These are phyloP conservation scores for Didymella arachidicola DNA, from an alignment of 2,329 filamentous ascomycete genomes.

Conservation along the genomic window DNA sequence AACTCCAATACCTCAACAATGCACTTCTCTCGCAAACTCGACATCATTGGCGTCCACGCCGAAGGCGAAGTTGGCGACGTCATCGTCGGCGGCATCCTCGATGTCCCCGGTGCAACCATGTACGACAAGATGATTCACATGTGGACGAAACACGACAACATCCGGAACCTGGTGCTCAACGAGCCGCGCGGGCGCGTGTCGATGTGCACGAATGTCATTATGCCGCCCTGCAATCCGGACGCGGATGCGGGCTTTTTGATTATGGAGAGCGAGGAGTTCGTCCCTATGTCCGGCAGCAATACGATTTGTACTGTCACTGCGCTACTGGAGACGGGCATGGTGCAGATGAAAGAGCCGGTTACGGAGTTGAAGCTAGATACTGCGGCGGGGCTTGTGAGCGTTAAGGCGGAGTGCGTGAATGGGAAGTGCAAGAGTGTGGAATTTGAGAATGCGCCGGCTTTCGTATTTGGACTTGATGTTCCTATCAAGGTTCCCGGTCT, in stretches of 20 bases:
- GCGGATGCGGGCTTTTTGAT: slow-evolving; percentile 58
- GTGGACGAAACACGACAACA: slow-evolving; percentile 50
- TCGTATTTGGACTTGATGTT: slow-evolving; percentile 41
- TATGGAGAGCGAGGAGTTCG: slow-evolving; percentile 58
- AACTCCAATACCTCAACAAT: not conserved
- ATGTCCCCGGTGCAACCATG: slow-evolving; percentile 55
- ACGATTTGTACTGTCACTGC: slow-evolving; percentile 56
- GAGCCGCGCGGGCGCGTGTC: slow-evolving; percentile 57
- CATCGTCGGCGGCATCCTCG: slow-evolving; percentile 57
- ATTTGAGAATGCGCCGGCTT: slow-evolving; percentile 11
- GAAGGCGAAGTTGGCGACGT: slow-evolving; percentile 60
- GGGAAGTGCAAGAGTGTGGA: slow-evolving; percentile 16
- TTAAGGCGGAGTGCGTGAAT: slow-evolving; percentile 7
- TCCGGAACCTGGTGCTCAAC: slow-evolving; percentile 56
- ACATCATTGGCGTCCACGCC: slow-evolving; percentile 42
- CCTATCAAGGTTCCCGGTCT: slow-evolving; percentile 54
- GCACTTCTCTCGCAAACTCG: slow-evolving; percentile 13
- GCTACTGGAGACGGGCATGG: slow-evolving; percentile 58
- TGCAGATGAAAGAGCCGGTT: slow-evolving; percentile 56
- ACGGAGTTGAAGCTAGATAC: slow-evolving; percentile 56
- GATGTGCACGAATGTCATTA: slow-evolving; percentile 55
- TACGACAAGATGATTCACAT: slow-evolving; percentile 59
- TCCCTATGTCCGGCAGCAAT: slow-evolving; percentile 57
- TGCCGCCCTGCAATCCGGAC: slow-evolving; percentile 55
- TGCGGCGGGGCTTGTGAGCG: slow-evolving; percentile 52